Evolutionary conservation across 2,329 filamentous ascomycete genomes (phyloP), one percentile per base, ranked within the genome.

Genomic region (Fusarium xylarioides): DNA sequence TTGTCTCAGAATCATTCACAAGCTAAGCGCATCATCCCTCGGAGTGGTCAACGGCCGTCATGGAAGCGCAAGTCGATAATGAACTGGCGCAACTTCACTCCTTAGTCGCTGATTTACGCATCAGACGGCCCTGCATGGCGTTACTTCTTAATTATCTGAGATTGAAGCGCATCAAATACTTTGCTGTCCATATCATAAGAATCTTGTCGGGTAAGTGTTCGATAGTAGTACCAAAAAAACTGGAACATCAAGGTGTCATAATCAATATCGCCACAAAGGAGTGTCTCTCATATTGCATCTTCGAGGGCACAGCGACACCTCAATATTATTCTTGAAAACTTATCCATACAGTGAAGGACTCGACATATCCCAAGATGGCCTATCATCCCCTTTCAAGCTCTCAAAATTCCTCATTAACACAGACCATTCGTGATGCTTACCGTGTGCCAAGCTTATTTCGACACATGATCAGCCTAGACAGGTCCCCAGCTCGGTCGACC

Each of bases 391-490:
- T n/a, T 42, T 49, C 14, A 32, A 44, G 44, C 35, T 52, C 35
- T 43, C 19, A 54, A 67, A 57, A 63, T 23, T 54, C 23, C 49
- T 64, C 28, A 15, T 66, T 42, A 46, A 42, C 21, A 34, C 21
- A 68, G 63, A 46, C 46, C 34, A 56, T 53, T 54, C 34, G 26
- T 57, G 67, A 30, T 67, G 55, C 60, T 61, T 66, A 62, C 62
- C 46, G 55, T 73, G 66, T 56, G 70, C 38, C 66, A 59, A 73
- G 70, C 47, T 73, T 56, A 66, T 70, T 53, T 73, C 37, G 66
- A 66, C 70, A 70, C 70, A 72, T 72, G 70, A 73, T 73, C 70
- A 72, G 32, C 49, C 53, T 52, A 60, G 69, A 73, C 57, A 73
- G 70, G 60, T 72, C 60, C 67, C 58, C 44, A 59, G 71, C 59